A percentile compares a stretch with the other conserved stretches of the same genome.
Evolutionary conservation across 495 filamentous ascomycete genomes (phyloP).

Genomic region (Penicillium coffeae): DNA sequence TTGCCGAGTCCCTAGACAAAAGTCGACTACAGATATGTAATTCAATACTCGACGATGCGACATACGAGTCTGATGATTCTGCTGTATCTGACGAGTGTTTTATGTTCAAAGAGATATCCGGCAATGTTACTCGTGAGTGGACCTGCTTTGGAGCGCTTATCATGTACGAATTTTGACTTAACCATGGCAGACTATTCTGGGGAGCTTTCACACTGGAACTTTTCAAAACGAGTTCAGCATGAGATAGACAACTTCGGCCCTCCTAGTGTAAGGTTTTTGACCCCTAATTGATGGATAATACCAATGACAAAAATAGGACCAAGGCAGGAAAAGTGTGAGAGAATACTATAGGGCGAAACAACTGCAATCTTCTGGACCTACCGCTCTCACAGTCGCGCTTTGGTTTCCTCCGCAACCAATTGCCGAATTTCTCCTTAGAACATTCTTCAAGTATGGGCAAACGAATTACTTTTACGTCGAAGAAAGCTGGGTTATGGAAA

Average conservation of each 20-base stretch:
- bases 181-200: constrained; percentile 40
- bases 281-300: constrained; percentile 9
- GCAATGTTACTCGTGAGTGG: no score
- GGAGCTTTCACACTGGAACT: constrained; percentile 41
- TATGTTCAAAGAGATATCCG: no score
- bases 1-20: no score
- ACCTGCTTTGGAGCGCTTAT: no score
- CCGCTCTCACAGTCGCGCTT: constrained; percentile 23
- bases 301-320: constrained; percentile 7
- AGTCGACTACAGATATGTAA: no score
- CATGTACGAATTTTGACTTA: no score
- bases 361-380: constrained; percentile 21
- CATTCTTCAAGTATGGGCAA: constrained; percentile 37
- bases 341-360: constrained; percentile 29
- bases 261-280: neutral
- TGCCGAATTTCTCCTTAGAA: constrained; percentile 31
- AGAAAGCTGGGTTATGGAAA: constrained; percentile 26
- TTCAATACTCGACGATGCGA: no score
- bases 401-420: constrained; percentile 35
- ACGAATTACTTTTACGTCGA: constrained; percentile 36
- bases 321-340: no score
- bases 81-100: no score
- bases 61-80: no score
- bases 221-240: constrained; percentile 34
- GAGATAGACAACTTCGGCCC: constrained; percentile 19